These are phyloP conservation scores for Annulohypoxylon truncatum DNA, from an alignment of 2,329 filamentous ascomycete genomes.

Conservation along the genomic window DNA sequence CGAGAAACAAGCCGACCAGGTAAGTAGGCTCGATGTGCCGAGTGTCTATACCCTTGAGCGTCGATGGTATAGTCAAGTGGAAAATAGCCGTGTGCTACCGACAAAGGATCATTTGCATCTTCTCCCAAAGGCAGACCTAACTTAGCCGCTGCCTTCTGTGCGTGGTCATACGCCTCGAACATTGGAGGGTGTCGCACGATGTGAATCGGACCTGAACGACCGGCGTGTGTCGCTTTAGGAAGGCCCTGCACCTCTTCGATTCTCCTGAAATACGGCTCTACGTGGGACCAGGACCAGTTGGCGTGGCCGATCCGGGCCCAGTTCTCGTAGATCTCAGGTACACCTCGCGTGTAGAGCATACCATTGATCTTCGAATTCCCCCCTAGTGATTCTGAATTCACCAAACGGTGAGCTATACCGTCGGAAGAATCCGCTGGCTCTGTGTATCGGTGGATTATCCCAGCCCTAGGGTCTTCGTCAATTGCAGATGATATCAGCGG, in stretches of 20 bases:
- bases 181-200: too few relatives aligned
- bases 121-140: neutral
- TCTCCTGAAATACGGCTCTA: neutral
- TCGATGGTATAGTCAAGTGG: neutral
- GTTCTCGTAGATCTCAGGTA: neutral
- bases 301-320: neutral
- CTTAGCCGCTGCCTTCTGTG: neutral
- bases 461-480: too few relatives aligned
- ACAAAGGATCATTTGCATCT: neutral
- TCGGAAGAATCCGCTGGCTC: too few relatives aligned
- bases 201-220: too few relatives aligned
- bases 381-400: neutral
- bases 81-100: neutral
- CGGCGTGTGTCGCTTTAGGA: too few relatives aligned
- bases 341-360: neutral
- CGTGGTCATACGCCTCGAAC: neutral
- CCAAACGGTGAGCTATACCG: too few relatives aligned
- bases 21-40: neutral
- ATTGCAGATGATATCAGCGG: too few relatives aligned
- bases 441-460: too few relatives aligned
- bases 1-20: neutral
- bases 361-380: neutral
- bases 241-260: neutral
- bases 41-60: neutral
- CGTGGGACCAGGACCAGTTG: neutral